Evolutionary conservation across 139 green algal species (phyloP).

Genomic region (Volvox reticuliferus): DNA sequence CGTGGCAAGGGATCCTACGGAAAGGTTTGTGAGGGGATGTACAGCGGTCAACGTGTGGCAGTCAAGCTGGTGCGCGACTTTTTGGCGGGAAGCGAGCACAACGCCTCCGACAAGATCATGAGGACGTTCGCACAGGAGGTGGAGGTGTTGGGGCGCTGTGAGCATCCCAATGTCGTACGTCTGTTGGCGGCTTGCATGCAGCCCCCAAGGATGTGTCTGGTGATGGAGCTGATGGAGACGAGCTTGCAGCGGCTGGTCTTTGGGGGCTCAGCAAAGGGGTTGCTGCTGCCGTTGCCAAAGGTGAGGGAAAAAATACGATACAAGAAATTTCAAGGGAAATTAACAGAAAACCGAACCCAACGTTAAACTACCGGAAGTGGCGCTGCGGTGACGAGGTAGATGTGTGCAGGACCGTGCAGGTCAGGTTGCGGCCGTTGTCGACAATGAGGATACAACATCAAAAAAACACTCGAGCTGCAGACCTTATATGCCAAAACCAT

Average conservation of each 20-base stretch:
- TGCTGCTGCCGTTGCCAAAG: slow-evolving; percentile 15
- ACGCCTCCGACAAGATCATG: neutral
- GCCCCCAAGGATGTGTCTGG: slow-evolving; percentile 21
- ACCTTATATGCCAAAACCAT: too few relatives aligned
- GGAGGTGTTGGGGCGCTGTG: slow-evolving; percentile 16
- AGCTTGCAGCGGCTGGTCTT: slow-evolving; percentile 11
- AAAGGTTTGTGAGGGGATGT: slow-evolving; percentile 20
- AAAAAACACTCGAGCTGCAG: too few relatives aligned
- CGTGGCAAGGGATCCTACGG: slow-evolving; percentile 11
- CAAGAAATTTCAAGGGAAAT: too few relatives aligned
- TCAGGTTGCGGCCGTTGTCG: too few relatives aligned
- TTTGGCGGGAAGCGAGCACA: neutral
- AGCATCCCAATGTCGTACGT: slow-evolving; percentile 26
- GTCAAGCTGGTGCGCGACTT: slow-evolving; percentile 15
- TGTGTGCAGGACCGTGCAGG: too few relatives aligned
- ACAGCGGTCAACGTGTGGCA: slow-evolving; percentile 9
- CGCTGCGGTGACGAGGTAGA: too few relatives aligned
- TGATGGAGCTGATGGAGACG: slow-evolving; percentile 40
- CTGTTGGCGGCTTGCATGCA: slow-evolving; percentile 23
- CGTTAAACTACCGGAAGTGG: too few relatives aligned
- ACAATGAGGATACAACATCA: too few relatives aligned
- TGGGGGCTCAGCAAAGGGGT: too few relatives aligned
- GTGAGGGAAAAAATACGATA: neutral
- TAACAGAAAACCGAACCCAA: too few relatives aligned
- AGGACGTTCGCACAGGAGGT: slow-evolving; percentile 24